These are phyloP conservation scores for Moesziomyces globuligerus DNA, from an alignment of 1,284 basidiomycete genomes.

Conservation along the genomic window DNA sequence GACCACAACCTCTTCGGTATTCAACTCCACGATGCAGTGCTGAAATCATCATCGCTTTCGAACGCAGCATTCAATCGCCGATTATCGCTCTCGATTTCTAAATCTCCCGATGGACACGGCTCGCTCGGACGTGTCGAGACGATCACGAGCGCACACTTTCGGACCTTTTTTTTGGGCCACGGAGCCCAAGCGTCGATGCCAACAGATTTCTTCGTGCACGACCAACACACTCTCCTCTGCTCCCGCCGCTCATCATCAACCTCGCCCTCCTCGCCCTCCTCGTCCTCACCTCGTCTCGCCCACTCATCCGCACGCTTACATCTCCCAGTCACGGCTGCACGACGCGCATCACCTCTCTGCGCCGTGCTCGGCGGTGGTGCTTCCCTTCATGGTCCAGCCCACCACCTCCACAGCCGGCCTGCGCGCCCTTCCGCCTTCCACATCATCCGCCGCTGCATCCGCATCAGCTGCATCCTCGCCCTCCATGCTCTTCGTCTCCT, in stretches of 20 bases:
- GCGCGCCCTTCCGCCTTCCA: constrained; percentile 9
- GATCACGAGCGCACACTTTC: constrained; percentile 16
- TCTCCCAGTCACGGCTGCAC: no score
- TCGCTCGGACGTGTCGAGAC: constrained; percentile 16
- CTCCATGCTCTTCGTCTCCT: constrained; percentile 41
- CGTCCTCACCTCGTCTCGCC: background rate
- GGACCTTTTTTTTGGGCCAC: constrained; percentile 2
- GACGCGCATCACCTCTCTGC: no score
- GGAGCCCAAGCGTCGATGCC: no score
- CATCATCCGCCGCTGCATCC: constrained; percentile 11
- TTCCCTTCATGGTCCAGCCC: background rate
- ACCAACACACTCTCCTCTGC: constrained; percentile 1
- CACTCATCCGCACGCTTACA: no score
- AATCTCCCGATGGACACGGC: background rate
- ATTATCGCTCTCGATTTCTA: background rate
- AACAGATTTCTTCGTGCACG: constrained; percentile 18
- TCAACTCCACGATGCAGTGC: constrained; percentile 35
- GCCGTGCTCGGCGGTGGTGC: no score
- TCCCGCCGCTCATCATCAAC: background rate
- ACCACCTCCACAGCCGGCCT: background rate
- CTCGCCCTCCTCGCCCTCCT: background rate
- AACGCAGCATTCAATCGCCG: no score
- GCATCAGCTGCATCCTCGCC: constrained; percentile 9
- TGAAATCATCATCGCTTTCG: constrained; percentile 8
- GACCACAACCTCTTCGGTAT: no score